Conservation (phyloP, 2,329 filamentous ascomycete species). For the Xylaria sp. region DNA sequence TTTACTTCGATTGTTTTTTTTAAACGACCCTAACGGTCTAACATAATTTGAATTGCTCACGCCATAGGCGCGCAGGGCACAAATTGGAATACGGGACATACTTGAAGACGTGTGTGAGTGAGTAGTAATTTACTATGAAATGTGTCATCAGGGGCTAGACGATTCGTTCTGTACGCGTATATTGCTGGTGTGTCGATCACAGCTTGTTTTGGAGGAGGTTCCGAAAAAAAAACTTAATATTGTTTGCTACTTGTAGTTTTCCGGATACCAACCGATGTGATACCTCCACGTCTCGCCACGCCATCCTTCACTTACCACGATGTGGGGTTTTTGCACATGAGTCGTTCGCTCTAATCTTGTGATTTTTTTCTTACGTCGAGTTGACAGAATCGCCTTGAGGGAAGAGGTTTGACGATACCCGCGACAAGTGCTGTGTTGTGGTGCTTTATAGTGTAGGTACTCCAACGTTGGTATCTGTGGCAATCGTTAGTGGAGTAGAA, state of each 20-base stretch:
- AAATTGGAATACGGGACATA: neutral
- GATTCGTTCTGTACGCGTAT: neutral
- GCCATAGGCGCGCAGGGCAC: neutral
- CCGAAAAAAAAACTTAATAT: slow-evolving; percentile 25
- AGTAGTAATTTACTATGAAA: neutral
- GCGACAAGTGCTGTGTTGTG: too few relatives aligned
- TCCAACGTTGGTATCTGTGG: neutral
- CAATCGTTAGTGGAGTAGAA: neutral
- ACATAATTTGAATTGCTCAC: neutral
- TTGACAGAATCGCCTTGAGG: neutral
- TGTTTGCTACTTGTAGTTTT: slow-evolving; percentile 5
- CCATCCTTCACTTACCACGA: neutral
- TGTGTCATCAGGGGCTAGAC: slow-evolving; percentile 10
- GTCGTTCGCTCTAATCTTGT: neutral
- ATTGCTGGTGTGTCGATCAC: slow-evolving; percentile 23
- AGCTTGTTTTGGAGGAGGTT: slow-evolving; percentile 29
- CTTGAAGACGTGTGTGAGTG: neutral
- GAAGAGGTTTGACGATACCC: neutral
- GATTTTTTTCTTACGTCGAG: neutral
- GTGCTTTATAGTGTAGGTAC: too few relatives aligned
- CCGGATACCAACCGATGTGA: neutral
- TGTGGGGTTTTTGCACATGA: neutral
- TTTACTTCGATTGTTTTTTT: slow-evolving; percentile 2
- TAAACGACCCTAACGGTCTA: neutral
- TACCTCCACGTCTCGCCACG: slow-evolving; percentile 1